A percentile compares a stretch with the other conserved stretches of the same genome.
These are phyloP conservation scores for Coemansia sp. DNA, from an alignment of 192 early-diverging fungal genomes.

Conservation along the genomic window DNA sequence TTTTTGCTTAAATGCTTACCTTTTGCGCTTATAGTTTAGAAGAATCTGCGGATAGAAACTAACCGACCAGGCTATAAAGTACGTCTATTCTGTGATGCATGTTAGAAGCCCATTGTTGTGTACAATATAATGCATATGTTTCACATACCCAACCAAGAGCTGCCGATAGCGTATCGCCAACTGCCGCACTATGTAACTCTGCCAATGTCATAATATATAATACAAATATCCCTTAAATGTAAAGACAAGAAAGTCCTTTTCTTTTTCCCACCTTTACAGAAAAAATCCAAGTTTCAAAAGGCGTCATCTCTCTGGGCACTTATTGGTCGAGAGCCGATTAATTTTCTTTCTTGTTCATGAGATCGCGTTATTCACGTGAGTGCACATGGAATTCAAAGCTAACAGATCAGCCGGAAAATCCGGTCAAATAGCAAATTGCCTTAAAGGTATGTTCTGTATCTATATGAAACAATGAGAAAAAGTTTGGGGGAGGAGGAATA, in stretches of 20 bases:
- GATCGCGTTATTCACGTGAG: background rate
- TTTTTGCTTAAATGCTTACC: too few species aligned
- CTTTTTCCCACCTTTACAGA: too few species aligned
- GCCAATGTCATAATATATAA: too few species aligned
- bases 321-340: constrained; percentile 1
- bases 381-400: background rate
- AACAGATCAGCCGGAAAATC: too few species aligned
- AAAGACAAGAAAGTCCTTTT: too few species aligned
- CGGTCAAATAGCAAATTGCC: too few species aligned
- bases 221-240: too few species aligned
- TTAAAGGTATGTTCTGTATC: too few species aligned
- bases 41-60: constrained; percentile 86
- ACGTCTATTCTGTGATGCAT: constrained; percentile 47
- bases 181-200: background rate
- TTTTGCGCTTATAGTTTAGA: constrained; percentile 74
- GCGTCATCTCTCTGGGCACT: background rate
- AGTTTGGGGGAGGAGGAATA: too few species aligned
- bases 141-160: constrained; percentile 36
- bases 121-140: too few species aligned
- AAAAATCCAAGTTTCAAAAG: background rate
- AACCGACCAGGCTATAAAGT: constrained; percentile 83
- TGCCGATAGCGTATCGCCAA: constrained; percentile 26
- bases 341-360: background rate
- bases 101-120: background rate
- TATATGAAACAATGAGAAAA: too few species aligned